These are phyloP conservation scores for Rosa multiflora DNA, from an alignment of 306 rosid genomes.

Conservation along the genomic window DNA sequence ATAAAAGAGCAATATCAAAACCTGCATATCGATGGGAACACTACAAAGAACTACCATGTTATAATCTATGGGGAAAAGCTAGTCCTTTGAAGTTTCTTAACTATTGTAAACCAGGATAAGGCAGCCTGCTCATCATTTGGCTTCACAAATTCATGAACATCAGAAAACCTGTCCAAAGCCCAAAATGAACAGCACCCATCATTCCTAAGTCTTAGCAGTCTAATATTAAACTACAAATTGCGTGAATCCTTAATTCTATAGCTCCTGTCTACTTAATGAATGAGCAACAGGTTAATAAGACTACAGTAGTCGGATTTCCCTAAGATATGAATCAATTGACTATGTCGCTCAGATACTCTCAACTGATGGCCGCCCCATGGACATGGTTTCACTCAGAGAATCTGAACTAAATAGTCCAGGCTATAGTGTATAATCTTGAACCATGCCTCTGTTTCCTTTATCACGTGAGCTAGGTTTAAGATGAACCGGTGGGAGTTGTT, in stretches of 20 bases:
- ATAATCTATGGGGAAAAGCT: neutral
- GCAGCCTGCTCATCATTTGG: constrained; percentile 84
- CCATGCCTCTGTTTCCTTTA: neutral
- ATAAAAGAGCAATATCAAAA: neutral
- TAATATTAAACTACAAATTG: too few relatives aligned
- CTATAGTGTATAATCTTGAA: neutral
- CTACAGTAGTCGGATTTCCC: too few relatives aligned
- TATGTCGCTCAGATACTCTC: neutral
- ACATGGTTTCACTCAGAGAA: neutral
- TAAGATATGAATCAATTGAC: neutral
- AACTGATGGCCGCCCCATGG: neutral
- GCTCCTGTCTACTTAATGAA: too few relatives aligned
- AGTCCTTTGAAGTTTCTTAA: neutral
- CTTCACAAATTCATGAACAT: constrained; percentile 72
- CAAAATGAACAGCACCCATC: constrained; percentile 81
- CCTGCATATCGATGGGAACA: neutral
- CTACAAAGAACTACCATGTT: neutral
- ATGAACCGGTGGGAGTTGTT: neutral
- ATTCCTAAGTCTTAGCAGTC: constrained; percentile 48
- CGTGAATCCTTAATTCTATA: too few relatives aligned
- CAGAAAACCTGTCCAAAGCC: constrained; percentile 47
- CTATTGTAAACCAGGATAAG: neutral
- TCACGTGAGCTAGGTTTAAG: neutral
- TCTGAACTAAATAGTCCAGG: neutral
- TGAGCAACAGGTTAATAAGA: too few relatives aligned